Evolutionary conservation across 768 basidiomycete genomes (phyloP), one percentile per base, ranked within the genome.

Genomic region (Psilocybe subaeruginosa): DNA sequence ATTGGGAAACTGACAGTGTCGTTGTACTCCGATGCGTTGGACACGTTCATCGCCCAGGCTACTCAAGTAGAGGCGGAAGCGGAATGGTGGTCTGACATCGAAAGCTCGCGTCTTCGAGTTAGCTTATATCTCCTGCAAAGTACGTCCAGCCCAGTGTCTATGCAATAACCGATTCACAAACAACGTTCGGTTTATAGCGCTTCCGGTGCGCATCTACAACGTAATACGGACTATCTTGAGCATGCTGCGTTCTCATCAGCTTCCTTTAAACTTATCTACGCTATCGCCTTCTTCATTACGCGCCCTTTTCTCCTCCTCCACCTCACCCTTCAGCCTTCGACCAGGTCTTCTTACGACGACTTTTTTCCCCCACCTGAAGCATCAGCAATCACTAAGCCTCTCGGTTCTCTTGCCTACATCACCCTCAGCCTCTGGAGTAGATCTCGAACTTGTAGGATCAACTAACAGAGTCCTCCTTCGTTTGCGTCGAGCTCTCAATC

Each of bases 21-120:
- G 7, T 61, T 92, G 14, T 94, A 93, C 68, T 77, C 85, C 4
- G 82, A 89, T 56, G 81, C 86, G 1, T 74, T 95, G 67, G 84
- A 92, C 63, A 68, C 77, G 19, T 85, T 87, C 59, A 72, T 97
- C 60, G 69, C 77, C 8, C 86, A 92, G 68, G 92, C 95, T 1
- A 78, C 84, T 8, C 72, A 85, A 35, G 85, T 88, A 11, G 93
- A 95, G 66, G 74, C 80, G 6, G 92, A 95, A 67, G 86, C 91
- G 17, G 85, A 91, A 48, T 97, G 91, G 90, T 98, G 95, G 95
- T 80, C 82, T 14, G 82, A 86, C 30, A 72, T 91, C 45, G 87
- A 89, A 63, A 80, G 85, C 33, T 93, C 90, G 3, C 69, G 78
- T 29, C 65, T 74, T 54, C 82, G 79, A 17, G 80, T 89, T 8